phyloP scores from a whole-genome alignment of 2,329 filamentous ascomycete genomes.

The Pestalotiopsis sp. region DNA sequence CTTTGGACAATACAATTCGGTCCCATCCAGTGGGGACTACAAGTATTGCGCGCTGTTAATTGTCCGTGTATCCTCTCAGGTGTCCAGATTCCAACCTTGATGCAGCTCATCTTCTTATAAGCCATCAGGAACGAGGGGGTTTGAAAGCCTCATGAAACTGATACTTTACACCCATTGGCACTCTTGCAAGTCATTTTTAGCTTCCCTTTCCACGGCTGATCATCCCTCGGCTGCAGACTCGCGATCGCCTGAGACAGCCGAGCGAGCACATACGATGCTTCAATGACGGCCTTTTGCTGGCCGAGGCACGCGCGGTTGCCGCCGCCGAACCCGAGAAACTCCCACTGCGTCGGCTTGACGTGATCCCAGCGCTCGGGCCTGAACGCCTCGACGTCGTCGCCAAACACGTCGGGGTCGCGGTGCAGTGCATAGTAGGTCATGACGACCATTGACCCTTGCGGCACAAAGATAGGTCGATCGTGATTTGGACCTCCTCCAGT shows the following conservation, averaged over 20 bases:
- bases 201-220: slow-evolving; percentile 15
- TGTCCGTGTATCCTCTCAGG: not conserved
- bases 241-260: slow-evolving; percentile 12
- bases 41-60: not conserved
- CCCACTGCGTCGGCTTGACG: slow-evolving; percentile 17
- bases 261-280: slow-evolving; percentile 17
- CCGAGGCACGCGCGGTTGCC: slow-evolving; percentile 17
- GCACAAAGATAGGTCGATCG: slow-evolving; percentile 14
- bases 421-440: slow-evolving; percentile 17
- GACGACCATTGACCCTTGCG: slow-evolving; percentile 13
- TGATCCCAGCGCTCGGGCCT: slow-evolving; percentile 18
- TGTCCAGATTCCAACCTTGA: not conserved
- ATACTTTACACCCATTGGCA: slow-evolving; percentile 18
- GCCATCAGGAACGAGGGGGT: not conserved
- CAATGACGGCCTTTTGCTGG: slow-evolving; percentile 16
- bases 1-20: not conserved
- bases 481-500: slow-evolving; percentile 13
- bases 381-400: slow-evolving; percentile 17
- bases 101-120: not conserved
- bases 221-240: slow-evolving; percentile 12
- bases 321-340: slow-evolving; percentile 17
- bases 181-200: slow-evolving; percentile 21
- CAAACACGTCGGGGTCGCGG: slow-evolving; percentile 17
- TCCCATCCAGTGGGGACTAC: not conserved
- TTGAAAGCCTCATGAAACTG: not conserved